Base-by-base conservation (phyloP, 768 basidiomycete genomes). In the Amanita pallidorosea region DNA sequence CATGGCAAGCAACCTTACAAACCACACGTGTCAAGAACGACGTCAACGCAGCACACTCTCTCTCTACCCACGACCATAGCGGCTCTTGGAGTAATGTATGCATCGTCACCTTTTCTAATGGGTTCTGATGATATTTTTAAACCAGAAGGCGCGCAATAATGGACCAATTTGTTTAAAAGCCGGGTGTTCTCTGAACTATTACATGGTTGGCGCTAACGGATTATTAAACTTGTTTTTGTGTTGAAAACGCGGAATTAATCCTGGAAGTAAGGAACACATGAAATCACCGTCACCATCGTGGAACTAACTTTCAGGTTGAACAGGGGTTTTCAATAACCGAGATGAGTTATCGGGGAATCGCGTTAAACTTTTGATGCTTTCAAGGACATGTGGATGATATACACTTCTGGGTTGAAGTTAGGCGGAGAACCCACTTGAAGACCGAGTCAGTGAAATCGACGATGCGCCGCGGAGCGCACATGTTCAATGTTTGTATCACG, bases 11-110 rank as follows among this genome's bases (percentile, higher is more conserved):
- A 34, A 22, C 33, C 18, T 18, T 35, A 35, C 25, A 36, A 22
- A 11, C 18, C 18, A 37, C 46, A 47, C 46, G 33, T 47, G 46
- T 47, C 9, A 23, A 47, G 36, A 47, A 47, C 33, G 35, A 47
- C 12, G 33, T 25, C 46, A 36, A 47, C 6, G 18, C 20, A 36
- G 17, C 11, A 8, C n/a, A 12, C 29, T 29, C 23, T 20, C 25
- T 27, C 22, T 20, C 31, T 37, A 47, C 46, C 46, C 36, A 35
- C 46, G 46, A 36, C 46, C n/a, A 47, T 37, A 47, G 18, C 46
- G 46, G 46, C 25, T 25, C 31, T n/a, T 9, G 18, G 23, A 20
- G 29, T 35, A 47, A 47, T 12, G 17, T 5, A 34, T 3, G 15
- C 12, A 15, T 23, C 36, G 27, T 29, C 27, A 8, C 27, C 7